These are phyloP conservation scores for Spathaspora jeffriesii DNA, from an alignment of 1,139 yeast species.

Conservation along the genomic window DNA sequence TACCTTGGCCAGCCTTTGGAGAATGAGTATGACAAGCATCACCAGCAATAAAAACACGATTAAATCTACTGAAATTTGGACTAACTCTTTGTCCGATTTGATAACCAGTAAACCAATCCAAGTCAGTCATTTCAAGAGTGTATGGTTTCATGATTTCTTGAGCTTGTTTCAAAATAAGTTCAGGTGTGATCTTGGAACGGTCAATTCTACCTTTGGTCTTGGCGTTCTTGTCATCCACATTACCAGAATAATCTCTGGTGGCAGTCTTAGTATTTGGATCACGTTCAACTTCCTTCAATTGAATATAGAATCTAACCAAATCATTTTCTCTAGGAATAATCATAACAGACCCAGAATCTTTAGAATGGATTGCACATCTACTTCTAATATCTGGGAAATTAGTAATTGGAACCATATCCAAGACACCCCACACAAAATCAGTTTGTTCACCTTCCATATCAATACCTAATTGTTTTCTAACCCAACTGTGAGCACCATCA, in stretches of 20 bases:
- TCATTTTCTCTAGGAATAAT: conserved; percentile 35
- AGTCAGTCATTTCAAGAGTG: conserved; percentile 25
- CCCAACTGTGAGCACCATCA: conserved; percentile 41
- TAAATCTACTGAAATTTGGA: conserved; percentile 18
- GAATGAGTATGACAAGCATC: conserved; percentile 43
- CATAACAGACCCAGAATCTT: conserved; percentile 30
- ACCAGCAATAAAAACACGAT: conserved; percentile 33
- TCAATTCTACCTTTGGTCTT: conserved; percentile 23
- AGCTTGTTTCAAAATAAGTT: conserved; percentile 28
- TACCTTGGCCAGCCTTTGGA: conserved; percentile 42
- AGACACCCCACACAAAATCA: conserved; percentile 37
- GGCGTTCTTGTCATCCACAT: conserved; percentile 10
- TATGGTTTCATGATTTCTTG: conserved; percentile 28
- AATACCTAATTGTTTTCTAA: conserved; percentile 22
- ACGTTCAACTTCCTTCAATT: conserved; percentile 24
- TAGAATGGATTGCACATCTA: conserved; percentile 33
- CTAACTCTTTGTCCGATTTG: conserved; percentile 38
- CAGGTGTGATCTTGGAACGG: conserved; percentile 25
- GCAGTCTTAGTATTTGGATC: conserved; percentile 13
- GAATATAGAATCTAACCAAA: conserved; percentile 29
- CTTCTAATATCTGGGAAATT: conserved; percentile 36
- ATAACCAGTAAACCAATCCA: conserved; percentile 34
- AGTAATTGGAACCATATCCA: conserved; percentile 34
- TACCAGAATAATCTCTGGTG: conserved; percentile 8
- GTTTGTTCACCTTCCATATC: conserved; percentile 35